Evolutionary conservation across 495 filamentous ascomycete genomes (phyloP).

Genomic region (Penicillium psychrofluorescens): DNA sequence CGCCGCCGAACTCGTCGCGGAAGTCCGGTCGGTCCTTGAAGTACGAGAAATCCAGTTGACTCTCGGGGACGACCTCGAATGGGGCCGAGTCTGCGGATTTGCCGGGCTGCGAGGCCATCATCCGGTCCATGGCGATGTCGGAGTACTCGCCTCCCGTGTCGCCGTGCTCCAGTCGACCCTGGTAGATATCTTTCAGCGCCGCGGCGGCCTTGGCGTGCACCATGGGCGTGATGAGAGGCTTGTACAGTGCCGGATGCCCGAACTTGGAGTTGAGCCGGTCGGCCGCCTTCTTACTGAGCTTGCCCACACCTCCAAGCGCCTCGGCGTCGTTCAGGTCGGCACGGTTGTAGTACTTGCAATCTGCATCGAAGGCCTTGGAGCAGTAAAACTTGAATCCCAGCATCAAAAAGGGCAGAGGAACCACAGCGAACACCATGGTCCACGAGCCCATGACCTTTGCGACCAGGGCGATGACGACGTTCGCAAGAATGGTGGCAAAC

Average conservation of each 20-base stretch:
- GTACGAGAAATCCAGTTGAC: conserved; percentile 86
- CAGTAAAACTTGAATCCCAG: conserved; percentile 85
- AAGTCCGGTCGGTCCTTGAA: conserved; percentile 88
- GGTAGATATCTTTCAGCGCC: conserved; percentile 71
- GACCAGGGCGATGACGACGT: conserved; percentile 69
- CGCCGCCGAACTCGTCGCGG: conserved; percentile 75
- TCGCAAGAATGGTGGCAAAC: conserved; percentile 73
- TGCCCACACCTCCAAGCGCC: conserved; percentile 32
- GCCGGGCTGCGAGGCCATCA: conserved; percentile 70
- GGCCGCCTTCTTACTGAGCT: conserved; percentile 43
- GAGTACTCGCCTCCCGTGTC: conserved; percentile 62
- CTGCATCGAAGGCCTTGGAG: conserved; percentile 63
- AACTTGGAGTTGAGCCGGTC: conserved; percentile 77
- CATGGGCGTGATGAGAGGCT: conserved; percentile 88
- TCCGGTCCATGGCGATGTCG: conserved; percentile 69
- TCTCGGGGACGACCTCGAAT: conserved; percentile 87
- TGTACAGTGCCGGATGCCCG: conserved; percentile 86
- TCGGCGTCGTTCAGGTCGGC: conserved; percentile 52
- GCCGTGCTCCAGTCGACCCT: conserved; percentile 61
- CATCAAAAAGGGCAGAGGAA: conserved; percentile 76
- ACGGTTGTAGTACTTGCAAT: conserved; percentile 69
- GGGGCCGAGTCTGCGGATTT: conserved; percentile 44
- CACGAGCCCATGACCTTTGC: conserved; percentile 51
- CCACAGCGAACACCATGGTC: conserved; percentile 57
- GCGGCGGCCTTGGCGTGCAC: conserved; percentile 85